These are phyloP conservation scores for Durio zibethinus DNA, from an alignment of 345 rosid genomes.

Conservation along the genomic window DNA sequence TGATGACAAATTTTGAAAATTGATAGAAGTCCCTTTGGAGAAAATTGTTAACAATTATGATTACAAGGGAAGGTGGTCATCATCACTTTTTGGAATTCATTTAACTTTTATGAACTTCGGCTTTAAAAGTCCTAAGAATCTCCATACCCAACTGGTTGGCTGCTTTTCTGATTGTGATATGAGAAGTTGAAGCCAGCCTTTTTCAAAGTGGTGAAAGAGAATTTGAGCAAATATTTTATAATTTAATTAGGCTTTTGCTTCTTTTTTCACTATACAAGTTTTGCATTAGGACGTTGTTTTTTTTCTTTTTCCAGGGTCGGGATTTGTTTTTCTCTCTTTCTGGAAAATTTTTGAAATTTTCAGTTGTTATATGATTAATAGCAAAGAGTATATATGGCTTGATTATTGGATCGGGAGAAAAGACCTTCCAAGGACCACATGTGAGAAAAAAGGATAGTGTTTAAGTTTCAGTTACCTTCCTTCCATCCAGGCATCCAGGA, in stretches of 20 bases:
- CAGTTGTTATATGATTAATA: background rate
- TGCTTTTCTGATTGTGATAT: conserved; percentile 4
- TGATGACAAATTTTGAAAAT: too few relatives aligned
- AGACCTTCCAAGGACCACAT: conserved; percentile 14
- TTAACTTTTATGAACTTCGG: background rate
- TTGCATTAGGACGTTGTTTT: background rate
- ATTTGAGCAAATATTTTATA: too few relatives aligned
- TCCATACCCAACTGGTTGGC: background rate
- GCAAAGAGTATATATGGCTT: background rate
- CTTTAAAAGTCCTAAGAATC: conserved; percentile 17
- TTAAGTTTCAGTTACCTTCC: background rate
- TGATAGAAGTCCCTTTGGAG: too few relatives aligned
- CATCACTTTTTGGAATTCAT: conserved; percentile 7
- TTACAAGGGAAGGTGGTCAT: background rate
- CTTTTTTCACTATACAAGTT: background rate
- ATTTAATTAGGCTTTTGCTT: background rate
- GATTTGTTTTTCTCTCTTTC: background rate
- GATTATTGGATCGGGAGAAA: background rate
- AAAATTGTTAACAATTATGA: background rate
- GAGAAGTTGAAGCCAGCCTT: background rate
- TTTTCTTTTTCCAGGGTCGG: background rate
- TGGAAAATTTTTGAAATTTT: too few relatives aligned
- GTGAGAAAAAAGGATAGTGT: conserved; percentile 1
- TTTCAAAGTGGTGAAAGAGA: background rate
- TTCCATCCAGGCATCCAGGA: background rate